These are phyloP conservation scores for Thelonectria olida DNA, from an alignment of 2,329 filamentous ascomycete species.

Conservation along the genomic window DNA sequence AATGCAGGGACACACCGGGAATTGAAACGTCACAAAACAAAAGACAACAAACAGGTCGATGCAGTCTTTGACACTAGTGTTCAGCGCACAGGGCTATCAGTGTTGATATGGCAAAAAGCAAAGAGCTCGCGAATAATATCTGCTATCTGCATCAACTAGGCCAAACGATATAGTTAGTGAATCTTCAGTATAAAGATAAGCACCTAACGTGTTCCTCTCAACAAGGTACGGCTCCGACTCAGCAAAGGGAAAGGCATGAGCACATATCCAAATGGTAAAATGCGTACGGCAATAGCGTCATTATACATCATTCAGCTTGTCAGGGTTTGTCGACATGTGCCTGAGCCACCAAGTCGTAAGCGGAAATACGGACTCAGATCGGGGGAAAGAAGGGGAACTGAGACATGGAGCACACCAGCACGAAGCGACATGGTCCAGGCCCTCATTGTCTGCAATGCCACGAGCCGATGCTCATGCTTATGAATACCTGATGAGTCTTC, in stretches of 20 bases:
- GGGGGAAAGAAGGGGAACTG: background rate
- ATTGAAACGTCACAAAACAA: background rate
- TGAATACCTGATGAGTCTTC: too few species aligned
- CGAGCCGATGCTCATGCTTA: background rate
- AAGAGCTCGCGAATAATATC: conserved; percentile 12
- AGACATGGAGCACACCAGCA: background rate
- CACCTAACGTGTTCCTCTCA: conserved; percentile 24
- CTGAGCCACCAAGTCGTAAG: conserved; percentile 13
- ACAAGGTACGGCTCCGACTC: background rate
- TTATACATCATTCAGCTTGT: conserved; percentile 1
- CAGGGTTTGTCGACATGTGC: conserved; percentile 10
- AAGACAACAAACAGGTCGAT: background rate
- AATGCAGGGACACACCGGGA: background rate
- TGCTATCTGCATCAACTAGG: conserved; percentile 15
- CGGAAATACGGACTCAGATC: conserved; percentile 4
- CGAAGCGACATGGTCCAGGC: background rate
- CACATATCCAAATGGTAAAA: too few species aligned
- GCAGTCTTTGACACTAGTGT: background rate
- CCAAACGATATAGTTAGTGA: conserved; percentile 2
- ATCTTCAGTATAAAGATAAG: conserved; percentile 20
- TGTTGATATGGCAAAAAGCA: background rate
- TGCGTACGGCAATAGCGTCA: background rate
- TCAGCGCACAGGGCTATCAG: background rate
- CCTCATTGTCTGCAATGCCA: background rate
- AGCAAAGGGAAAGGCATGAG: background rate